Conservation (phyloP, 495 filamentous ascomycete genomes). For the Daldinia loculata region DNA sequence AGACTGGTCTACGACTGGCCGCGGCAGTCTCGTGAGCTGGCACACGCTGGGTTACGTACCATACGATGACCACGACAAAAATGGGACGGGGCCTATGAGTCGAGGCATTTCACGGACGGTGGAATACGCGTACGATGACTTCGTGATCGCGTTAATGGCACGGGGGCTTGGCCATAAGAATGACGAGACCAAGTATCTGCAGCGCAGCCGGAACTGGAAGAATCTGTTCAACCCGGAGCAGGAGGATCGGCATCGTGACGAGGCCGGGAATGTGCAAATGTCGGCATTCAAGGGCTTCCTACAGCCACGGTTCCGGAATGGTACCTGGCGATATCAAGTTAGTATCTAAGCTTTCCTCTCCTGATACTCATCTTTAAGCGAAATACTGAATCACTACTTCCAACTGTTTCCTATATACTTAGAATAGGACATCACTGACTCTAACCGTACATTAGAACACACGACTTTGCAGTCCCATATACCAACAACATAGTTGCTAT, state of each 20-base stretch:
- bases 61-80: constrained; percentile 64
- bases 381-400: not conserved
- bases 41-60: constrained; percentile 70
- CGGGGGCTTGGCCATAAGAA: constrained; percentile 59
- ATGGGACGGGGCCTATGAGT: constrained; percentile 67
- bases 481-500: constrained; percentile 57
- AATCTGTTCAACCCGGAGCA: constrained; percentile 61
- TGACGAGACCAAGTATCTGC: constrained; percentile 64
- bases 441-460: constrained; percentile 56
- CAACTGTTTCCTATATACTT: not conserved
- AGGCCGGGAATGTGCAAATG: constrained; percentile 32
- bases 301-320: constrained; percentile 69
- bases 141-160: constrained; percentile 64
- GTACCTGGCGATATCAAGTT: constrained; percentile 66
- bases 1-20: constrained; percentile 70
- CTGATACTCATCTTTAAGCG: not conserved
- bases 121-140: constrained; percentile 81
- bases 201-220: constrained; percentile 65
- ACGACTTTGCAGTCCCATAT: constrained; percentile 65
- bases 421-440: not conserved
- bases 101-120: constrained; percentile 72
- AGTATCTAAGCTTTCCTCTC: not conserved
- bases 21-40: constrained; percentile 71
- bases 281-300: constrained; percentile 71
- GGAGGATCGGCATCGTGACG: constrained; percentile 47